phyloP scores from a whole-genome alignment of 768 basidiomycete genomes.

The Imleria badia region DNA sequence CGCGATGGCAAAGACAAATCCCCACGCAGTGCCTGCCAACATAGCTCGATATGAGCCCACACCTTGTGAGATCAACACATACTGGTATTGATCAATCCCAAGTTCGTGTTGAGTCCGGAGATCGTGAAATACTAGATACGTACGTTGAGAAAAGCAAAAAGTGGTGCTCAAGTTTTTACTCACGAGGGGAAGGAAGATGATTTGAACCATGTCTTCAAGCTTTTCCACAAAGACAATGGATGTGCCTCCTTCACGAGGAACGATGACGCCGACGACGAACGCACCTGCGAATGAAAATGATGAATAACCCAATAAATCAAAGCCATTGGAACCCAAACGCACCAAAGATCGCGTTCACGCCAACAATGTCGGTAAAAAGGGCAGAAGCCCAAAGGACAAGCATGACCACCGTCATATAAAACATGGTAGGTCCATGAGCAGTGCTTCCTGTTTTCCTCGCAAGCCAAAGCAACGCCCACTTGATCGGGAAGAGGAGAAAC shows the following conservation, averaged over 20 bases:
- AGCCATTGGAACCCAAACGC: slow-evolving; percentile 4
- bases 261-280: slow-evolving; percentile 77
- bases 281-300: slow-evolving; percentile 50
- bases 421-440: slow-evolving; percentile 79
- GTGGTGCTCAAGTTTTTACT: slow-evolving; percentile 20
- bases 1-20: slow-evolving; percentile 78
- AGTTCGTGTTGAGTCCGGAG: slow-evolving; percentile 89
- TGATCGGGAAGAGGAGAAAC: slow-evolving; percentile 70
- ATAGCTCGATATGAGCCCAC: neutral
- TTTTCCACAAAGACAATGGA: slow-evolving; percentile 87
- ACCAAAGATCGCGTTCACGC: slow-evolving; percentile 94
- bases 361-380: slow-evolving; percentile 93
- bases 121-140: slow-evolving; percentile 89
- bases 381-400: slow-evolving; percentile 81
- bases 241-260: slow-evolving; percentile 87
- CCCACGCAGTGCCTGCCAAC: slow-evolving; percentile 74
- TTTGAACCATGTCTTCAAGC: slow-evolving; percentile 90
- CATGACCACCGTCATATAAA: slow-evolving; percentile 86
- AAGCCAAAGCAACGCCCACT: slow-evolving; percentile 62
- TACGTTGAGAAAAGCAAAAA: neutral
- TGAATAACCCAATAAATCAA: neutral
- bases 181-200: slow-evolving; percentile 87
- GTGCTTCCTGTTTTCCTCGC: slow-evolving; percentile 76
- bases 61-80: neutral
- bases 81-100: slow-evolving; percentile 82